phyloP scores from a whole-genome alignment of 2,329 filamentous ascomycete species.

The Pseudogymnoascus pannorum region DNA sequence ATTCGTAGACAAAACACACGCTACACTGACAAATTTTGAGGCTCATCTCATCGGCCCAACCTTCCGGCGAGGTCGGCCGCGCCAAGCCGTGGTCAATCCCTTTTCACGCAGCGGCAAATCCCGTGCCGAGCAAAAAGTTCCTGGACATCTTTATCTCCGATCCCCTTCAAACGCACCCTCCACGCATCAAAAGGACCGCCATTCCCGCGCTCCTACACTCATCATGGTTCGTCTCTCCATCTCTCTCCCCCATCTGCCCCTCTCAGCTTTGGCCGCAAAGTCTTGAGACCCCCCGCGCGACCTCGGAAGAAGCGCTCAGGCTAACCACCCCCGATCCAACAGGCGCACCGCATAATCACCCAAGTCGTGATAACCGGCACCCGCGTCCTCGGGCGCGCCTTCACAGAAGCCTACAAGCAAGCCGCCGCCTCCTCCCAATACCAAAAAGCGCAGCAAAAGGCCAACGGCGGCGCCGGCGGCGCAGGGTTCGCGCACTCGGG shows the following conservation, averaged over 20 bases:
- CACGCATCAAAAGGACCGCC: neutral
- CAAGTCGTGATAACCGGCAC: conserved; percentile 86
- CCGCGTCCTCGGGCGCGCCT: conserved; percentile 87
- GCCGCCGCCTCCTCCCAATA: conserved; percentile 82
- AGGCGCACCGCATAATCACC: conserved; percentile 93
- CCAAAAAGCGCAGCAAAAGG: conserved; percentile 62
- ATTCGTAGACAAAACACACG: no score
- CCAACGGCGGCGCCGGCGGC: conserved; percentile 37
- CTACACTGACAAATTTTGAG: neutral
- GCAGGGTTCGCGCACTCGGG: conserved; percentile 51
- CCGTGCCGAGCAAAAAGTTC: conserved; percentile 10
- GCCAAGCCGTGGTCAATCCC: conserved; percentile 1
- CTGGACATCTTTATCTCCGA: conserved; percentile 5
- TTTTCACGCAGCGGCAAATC: conserved; percentile 5
- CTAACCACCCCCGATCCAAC: conserved; percentile 5
- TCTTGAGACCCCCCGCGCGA: no score
- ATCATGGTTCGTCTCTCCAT: neutral
- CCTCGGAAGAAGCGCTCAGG: neutral
- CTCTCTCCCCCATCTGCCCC: neutral
- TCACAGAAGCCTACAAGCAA: conserved; percentile 92
- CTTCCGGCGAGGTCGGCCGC: neutral
- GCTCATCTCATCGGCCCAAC: neutral
- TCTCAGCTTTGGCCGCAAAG: no score
- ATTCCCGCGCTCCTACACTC: neutral
- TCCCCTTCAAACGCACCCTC: neutral